These are phyloP conservation scores for Picochlorum sp. DNA, from an alignment of 139 green algal species.

Conservation along the genomic window DNA sequence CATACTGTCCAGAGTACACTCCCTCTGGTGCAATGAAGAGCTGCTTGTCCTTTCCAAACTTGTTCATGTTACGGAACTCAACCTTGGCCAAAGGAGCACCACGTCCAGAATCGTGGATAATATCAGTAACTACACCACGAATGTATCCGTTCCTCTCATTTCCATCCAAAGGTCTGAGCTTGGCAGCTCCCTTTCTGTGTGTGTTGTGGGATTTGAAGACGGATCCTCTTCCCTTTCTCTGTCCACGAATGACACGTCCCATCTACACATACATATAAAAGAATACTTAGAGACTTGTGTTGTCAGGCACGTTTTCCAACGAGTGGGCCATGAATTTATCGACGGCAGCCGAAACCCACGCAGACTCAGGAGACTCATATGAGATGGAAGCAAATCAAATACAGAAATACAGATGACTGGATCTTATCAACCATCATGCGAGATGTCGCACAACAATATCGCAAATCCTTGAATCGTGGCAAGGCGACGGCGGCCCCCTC, in stretches of 20 bases:
- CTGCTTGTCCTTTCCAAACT: constrained; percentile 92
- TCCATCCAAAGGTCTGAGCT: constrained; percentile 75
- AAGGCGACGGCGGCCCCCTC: too few species aligned
- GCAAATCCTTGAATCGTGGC: too few species aligned
- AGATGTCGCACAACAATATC: too few species aligned
- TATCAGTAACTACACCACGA: constrained; percentile 91
- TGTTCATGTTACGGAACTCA: constrained; percentile 84
- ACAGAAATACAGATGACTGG: too few species aligned
- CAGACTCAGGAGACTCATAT: too few species aligned
- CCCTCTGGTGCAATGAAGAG: constrained; percentile 95
- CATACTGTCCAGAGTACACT: constrained; percentile 94
- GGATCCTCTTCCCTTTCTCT: constrained; percentile 95
- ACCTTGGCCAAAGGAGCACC: constrained; percentile 93
- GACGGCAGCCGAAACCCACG: too few species aligned
- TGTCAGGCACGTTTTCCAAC: too few species aligned
- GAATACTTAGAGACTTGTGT: background rate
- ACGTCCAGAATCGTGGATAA: constrained; percentile 94
- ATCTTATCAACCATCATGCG: too few species aligned
- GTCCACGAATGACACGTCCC: constrained; percentile 93
- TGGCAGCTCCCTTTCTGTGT: constrained; percentile 91
- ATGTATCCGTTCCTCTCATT: constrained; percentile 90
- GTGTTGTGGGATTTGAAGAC: constrained; percentile 95
- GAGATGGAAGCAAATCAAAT: too few species aligned
- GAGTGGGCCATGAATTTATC: too few species aligned
- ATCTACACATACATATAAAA: constrained; percentile 44